Evolutionary conservation across 306 rosid species (phyloP).

Genomic region (Hylodesmum podocarpum): DNA sequence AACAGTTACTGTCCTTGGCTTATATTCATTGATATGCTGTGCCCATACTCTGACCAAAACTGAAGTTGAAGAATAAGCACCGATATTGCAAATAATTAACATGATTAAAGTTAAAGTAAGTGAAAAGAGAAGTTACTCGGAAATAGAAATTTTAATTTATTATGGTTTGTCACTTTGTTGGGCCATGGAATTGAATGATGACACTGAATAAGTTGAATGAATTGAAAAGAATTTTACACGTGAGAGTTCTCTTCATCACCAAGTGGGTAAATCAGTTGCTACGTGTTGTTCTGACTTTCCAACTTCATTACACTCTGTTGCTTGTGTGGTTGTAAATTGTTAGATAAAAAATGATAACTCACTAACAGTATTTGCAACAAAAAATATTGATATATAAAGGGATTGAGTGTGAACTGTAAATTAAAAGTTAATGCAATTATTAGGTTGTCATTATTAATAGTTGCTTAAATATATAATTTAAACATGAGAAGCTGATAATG

Average conservation of each 20-base stretch:
- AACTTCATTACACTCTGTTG: background rate
- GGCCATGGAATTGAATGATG: background rate
- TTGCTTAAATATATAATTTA: too few species aligned
- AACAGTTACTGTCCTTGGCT: conserved; percentile 11
- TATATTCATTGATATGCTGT: background rate
- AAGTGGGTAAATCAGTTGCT: background rate
- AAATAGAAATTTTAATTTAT: background rate
- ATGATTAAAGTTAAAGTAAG: background rate
- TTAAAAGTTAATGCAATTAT: too few species aligned
- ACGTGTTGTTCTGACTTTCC: background rate
- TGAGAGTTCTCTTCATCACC: background rate
- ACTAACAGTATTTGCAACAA: too few species aligned
- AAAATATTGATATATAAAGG: too few species aligned
- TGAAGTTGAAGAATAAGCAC: background rate
- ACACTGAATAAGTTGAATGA: background rate
- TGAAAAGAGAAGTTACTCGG: background rate
- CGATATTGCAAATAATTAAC: background rate
- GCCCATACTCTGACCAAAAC: conserved; percentile 12
- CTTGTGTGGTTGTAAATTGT: too few species aligned
- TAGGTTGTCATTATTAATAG: too few species aligned
- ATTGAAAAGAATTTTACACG: background rate
- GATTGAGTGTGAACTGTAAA: too few species aligned
- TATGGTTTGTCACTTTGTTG: background rate
- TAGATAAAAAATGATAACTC: too few species aligned
- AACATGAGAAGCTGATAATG: too few species aligned